A percentile compares a stretch with the other conserved stretches of the same genome.
phyloP scores from a whole-genome alignment of 257 asterid species.

The Fraxinus anomala region DNA sequence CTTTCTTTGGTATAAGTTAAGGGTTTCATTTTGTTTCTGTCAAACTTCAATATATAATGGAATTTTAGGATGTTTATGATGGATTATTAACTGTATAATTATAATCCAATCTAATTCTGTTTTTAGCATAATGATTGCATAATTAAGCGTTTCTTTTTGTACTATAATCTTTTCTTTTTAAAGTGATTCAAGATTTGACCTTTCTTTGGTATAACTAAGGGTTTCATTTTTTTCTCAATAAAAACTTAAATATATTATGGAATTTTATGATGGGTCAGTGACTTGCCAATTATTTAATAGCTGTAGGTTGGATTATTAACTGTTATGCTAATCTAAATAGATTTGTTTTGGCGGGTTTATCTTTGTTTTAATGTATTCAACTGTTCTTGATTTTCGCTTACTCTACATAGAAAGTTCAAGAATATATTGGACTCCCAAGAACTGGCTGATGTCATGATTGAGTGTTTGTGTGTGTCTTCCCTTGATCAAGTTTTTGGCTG shows the following conservation, averaged over 20 bases:
- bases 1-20: no score
- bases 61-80: not conserved
- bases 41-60: not conserved
- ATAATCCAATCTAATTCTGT: not conserved
- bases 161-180: not conserved
- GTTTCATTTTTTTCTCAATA: not conserved
- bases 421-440: constrained; percentile 2
- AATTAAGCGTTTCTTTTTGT: not conserved
- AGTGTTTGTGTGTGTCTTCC: constrained; percentile 5
- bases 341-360: not conserved
- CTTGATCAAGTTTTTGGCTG: constrained; percentile 4
- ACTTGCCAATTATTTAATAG: not conserved
- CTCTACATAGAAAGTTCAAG: not conserved
- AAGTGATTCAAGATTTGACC: not conserved
- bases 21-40: no score
- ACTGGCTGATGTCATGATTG: constrained; percentile 20
- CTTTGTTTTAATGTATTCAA: not conserved
- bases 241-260: not conserved
- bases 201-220: not conserved
- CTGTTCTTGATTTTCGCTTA: not conserved
- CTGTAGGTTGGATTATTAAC: not conserved
- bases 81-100: not conserved
- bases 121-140: not conserved
- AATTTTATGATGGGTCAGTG: not conserved
- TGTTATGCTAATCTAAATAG: not conserved